Percentiles rank a stretch among this genome's conserved stretches.
Evolutionary conservation across 2,329 filamentous ascomycete genomes (phyloP).

Genomic region (Trichophaea hybrida): DNA sequence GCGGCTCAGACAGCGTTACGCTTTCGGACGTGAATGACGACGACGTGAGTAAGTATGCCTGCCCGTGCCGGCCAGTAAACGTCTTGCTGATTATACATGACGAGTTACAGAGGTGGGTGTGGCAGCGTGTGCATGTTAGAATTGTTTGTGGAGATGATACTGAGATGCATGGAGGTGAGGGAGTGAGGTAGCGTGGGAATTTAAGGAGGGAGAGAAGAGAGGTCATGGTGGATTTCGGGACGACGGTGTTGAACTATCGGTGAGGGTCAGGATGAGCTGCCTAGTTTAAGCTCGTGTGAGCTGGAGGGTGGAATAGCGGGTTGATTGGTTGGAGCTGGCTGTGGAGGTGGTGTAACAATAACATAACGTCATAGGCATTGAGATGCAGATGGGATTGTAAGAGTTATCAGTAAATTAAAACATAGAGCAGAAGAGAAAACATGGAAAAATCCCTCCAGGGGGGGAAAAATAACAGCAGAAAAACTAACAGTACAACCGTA

Average conservation of each 20-base stretch:
- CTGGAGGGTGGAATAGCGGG: neutral
- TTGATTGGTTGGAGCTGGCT: neutral
- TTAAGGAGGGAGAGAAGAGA: neutral
- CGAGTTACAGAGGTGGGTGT: constrained; percentile 46
- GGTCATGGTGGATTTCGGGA: neutral
- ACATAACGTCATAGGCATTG: neutral
- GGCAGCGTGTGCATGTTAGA: constrained; percentile 43
- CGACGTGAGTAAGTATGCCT: constrained; percentile 45
- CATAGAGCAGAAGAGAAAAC: too few species aligned
- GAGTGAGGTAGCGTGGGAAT: neutral
- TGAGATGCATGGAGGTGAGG: neutral
- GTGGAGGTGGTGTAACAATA: neutral
- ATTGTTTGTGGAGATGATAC: constrained; percentile 27
- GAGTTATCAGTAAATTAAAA: too few species aligned
- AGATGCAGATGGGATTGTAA: too few species aligned
- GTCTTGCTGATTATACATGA: constrained; percentile 48
- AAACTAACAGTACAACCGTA: too few species aligned
- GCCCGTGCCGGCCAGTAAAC: constrained; percentile 51
- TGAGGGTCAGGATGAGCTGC: neutral
- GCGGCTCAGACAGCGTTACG: constrained; percentile 41
- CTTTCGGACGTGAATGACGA: constrained; percentile 34
- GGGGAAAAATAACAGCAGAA: too few species aligned
- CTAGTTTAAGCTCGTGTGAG: neutral
- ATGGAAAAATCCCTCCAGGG: too few species aligned
- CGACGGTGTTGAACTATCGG: neutral